Conservation (phyloP, 2,329 filamentous ascomycete species). For the Aotearoamyces nothofagi region DNA sequence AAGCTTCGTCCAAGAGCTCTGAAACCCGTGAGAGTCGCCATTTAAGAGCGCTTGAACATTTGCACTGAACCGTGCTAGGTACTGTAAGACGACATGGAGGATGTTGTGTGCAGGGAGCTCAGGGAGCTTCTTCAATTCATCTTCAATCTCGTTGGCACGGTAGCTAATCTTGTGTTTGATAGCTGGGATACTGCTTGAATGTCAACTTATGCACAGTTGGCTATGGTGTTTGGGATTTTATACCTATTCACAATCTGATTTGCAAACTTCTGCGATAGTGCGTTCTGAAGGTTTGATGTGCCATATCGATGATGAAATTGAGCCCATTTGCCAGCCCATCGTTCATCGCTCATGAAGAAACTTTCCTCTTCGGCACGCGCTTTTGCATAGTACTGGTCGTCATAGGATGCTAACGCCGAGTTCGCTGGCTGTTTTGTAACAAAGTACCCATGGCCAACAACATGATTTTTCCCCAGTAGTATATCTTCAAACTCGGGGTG, state of each 20-base stretch:
- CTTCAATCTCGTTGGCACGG: constrained; percentile 33
- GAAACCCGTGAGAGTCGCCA: constrained; percentile 35
- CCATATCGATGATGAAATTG: constrained; percentile 31
- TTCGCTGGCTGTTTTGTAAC: constrained; percentile 54
- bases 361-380: constrained; percentile 31
- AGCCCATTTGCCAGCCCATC: constrained; percentile 29
- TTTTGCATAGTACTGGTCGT: constrained; percentile 24
- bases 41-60: constrained; percentile 37
- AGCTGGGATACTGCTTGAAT: constrained; percentile 20
- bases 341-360: constrained; percentile 29
- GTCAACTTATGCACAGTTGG: too few relatives aligned
- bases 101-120: constrained; percentile 51
- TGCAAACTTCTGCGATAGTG: constrained; percentile 31
- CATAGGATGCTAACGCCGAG: constrained; percentile 29
- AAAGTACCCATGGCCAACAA: constrained; percentile 62
- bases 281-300: constrained; percentile 30
- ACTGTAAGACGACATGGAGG: constrained; percentile 45
- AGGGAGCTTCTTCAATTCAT: constrained; percentile 41
- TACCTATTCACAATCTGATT: constrained; percentile 25
- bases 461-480: constrained; percentile 41
- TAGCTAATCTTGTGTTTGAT: constrained; percentile 20
- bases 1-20: constrained; percentile 21
- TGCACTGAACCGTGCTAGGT: constrained; percentile 40
- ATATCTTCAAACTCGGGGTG: constrained; percentile 47
- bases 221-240: too few relatives aligned